These are phyloP conservation scores for Neobulgaria alba DNA, from an alignment of 2,329 filamentous ascomycete species.

Conservation along the genomic window DNA sequence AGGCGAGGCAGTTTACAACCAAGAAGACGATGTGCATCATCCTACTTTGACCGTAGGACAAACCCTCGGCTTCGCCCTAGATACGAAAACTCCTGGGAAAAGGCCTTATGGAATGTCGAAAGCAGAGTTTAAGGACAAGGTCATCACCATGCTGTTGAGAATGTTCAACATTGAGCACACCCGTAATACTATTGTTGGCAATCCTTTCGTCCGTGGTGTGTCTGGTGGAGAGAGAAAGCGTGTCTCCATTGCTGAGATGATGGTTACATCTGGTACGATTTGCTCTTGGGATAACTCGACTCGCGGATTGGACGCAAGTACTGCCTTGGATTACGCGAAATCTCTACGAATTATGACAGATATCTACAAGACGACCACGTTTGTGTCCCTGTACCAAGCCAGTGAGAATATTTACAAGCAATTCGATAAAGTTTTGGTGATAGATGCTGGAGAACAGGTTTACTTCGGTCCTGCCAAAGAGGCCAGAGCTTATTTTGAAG, in stretches of 20 bases:
- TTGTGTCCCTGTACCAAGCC: conserved; percentile 62
- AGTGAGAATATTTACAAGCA: conserved; percentile 61
- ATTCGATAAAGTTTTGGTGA: conserved; percentile 75
- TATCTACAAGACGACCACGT: conserved; percentile 59
- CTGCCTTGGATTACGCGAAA: conserved; percentile 68
- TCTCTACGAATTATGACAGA: conserved; percentile 67
- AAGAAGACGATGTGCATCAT: conserved; percentile 79
- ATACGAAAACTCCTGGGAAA: conserved; percentile 77
- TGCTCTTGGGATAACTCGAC: conserved; percentile 77
- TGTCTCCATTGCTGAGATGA: conserved; percentile 68
- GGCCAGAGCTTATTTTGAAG: conserved; percentile 56
- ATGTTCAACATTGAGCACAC: conserved; percentile 96
- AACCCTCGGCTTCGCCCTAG: conserved; percentile 75
- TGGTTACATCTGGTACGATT: conserved; percentile 65
- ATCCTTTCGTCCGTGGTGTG: conserved; percentile 71
- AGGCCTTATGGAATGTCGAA: conserved; percentile 66
- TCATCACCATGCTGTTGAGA: conserved; percentile 67
- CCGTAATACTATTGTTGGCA: conserved; percentile 74
- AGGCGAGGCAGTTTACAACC: conserved; percentile 78
- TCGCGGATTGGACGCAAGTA: conserved; percentile 70
- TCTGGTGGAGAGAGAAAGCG: conserved; percentile 76
- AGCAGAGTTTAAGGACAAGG: conserved; percentile 65
- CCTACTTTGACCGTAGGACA: conserved; percentile 79
- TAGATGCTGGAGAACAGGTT: conserved; percentile 62
- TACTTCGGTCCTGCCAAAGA: conserved; percentile 54